phyloP scores from a whole-genome alignment of 75 land plant genomes.

The Cupressus sempervirens region DNA sequence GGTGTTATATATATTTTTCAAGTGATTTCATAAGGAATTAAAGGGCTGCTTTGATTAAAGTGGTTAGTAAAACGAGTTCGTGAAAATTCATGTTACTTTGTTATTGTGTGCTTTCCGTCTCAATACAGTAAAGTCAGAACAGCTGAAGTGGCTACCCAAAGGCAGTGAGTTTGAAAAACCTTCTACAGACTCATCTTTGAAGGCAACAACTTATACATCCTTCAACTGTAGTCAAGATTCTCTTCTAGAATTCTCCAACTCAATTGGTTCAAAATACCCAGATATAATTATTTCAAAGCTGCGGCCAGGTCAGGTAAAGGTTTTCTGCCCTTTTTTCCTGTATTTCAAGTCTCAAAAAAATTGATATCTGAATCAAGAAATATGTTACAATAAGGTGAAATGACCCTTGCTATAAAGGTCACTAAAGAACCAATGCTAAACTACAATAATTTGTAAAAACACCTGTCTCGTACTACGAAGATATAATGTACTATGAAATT shows the following conservation, averaged over 20 bases:
- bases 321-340: background rate
- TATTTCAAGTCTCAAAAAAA: background rate
- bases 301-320: slow-evolving; percentile 82
- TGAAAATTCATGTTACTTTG: background rate
- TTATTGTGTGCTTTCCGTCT: background rate
- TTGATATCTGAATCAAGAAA: background rate
- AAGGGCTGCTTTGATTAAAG: background rate
- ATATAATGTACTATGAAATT: too few relatives aligned
- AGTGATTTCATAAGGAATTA: background rate
- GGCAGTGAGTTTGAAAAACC: slow-evolving; percentile 68
- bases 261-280: slow-evolving; percentile 37
- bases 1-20: background rate
- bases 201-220: slow-evolving; percentile 66
- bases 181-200: slow-evolving; percentile 22
- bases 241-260: slow-evolving; percentile 48
- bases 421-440: too few relatives aligned
- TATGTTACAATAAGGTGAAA: too few relatives aligned
- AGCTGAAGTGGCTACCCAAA: slow-evolving; percentile 79
- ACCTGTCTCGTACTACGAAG: too few relatives aligned
- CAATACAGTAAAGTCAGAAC: slow-evolving; percentile 65
- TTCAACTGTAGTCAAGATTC: slow-evolving; percentile 77
- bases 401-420: too few relatives aligned
- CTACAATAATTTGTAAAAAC: too few relatives aligned
- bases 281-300: slow-evolving; percentile 77
- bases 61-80: background rate